phyloP scores from a whole-genome alignment of 148 eudicot genomes.

The Gaultheria prostrata region DNA sequence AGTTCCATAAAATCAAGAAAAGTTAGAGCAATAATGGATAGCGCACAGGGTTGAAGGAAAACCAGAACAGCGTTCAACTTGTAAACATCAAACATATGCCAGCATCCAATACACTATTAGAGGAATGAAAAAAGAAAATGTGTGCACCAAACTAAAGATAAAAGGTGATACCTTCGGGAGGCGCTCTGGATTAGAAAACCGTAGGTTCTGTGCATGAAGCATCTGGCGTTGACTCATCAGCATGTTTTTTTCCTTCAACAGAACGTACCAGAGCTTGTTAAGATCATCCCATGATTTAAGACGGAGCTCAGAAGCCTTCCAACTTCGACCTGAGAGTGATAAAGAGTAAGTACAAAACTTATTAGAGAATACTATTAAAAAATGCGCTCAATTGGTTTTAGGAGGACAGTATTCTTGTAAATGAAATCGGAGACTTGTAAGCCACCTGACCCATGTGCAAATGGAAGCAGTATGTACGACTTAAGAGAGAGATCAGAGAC shows the following conservation, averaged over 20 bases:
- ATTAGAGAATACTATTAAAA: not conserved
- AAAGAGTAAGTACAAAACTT: slow-evolving; percentile 7
- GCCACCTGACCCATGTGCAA: not conserved
- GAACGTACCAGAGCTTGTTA: slow-evolving; percentile 85
- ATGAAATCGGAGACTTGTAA: not conserved
- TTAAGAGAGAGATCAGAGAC: not conserved
- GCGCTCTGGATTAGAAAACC: slow-evolving; percentile 87
- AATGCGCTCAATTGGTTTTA: not conserved
- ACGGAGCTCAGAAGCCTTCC: slow-evolving; percentile 91
- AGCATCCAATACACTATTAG: not conserved
- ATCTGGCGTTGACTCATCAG: slow-evolving; percentile 91
- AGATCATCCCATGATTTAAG: slow-evolving; percentile 97
- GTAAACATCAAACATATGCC: not conserved
- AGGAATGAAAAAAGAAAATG: not conserved
- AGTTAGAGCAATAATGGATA: not conserved
- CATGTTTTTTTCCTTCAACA: slow-evolving; percentile 89
- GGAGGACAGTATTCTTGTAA: not conserved
- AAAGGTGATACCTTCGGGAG: slow-evolving; percentile 56
- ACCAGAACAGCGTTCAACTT: not conserved
- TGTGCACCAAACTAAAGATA: not conserved
- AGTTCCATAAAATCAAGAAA: not conserved
- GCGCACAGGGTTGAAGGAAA: not conserved
- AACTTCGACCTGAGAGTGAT: slow-evolving; percentile 60
- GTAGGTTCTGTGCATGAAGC: slow-evolving; percentile 81
- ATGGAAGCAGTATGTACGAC: not conserved